Evolutionary conservation across 2,329 filamentous ascomycete species (phyloP).

Genomic region (Fusarium sambucinum): DNA sequence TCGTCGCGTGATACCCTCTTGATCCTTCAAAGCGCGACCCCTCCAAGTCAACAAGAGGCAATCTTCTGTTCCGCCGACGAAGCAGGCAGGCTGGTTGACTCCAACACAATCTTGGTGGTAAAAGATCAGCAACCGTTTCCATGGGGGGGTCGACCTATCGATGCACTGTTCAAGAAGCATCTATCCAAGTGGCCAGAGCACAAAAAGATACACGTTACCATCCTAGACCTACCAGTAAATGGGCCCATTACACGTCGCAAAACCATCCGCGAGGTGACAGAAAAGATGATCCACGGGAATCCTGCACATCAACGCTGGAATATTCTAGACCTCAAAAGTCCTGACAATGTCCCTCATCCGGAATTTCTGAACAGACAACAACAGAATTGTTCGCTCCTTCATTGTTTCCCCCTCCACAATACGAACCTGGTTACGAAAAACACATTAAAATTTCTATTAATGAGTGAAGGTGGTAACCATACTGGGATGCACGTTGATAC

Average conservation of each 20-base stretch:
- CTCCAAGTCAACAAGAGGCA: neutral
- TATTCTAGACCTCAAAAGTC: neutral
- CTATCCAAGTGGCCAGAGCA: neutral
- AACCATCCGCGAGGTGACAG: neutral
- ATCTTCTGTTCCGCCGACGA: neutral
- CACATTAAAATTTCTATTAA: neutral
- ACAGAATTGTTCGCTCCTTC: neutral
- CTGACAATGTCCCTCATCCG: neutral
- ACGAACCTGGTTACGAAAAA: neutral
- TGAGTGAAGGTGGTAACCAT: neutral
- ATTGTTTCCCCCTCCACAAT: neutral
- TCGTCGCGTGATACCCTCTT: neutral
- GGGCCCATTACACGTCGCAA: neutral
- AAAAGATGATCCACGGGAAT: rapidly evolving
- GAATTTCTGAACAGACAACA: neutral
- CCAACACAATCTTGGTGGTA: neutral
- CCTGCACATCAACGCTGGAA: neutral
- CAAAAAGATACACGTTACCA: neutral
- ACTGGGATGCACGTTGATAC: neutral
- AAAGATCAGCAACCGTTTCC: neutral
- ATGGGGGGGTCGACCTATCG: neutral
- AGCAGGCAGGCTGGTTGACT: neutral
- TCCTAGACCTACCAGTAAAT: neutral
- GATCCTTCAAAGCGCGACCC: neutral
- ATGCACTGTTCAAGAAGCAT: neutral